Base-by-base conservation (phyloP, 192 early-diverging fungal genomes). In the Diversispora epigaea region DNA sequence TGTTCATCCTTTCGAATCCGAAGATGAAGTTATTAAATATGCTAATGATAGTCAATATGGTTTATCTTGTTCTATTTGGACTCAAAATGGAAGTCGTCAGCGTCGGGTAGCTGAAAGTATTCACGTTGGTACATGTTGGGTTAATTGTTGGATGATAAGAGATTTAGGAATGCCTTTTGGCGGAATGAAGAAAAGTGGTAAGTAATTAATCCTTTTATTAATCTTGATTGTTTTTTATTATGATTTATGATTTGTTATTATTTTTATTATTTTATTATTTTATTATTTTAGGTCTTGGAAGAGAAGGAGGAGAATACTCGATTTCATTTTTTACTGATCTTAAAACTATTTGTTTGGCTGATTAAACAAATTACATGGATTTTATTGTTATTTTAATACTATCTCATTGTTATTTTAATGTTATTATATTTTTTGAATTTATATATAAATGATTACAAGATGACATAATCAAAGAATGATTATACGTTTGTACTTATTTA, bases 91-190 rank as follows among this genome's bases (percentile, higher is more conserved):
- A 47, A 73, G 84, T 40, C 81, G 85, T 49, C 86, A 86, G 9
- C 78, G 86, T 61, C 83, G 88, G 4, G 87, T 93, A 0, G 85
- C 88, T 17, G 78, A 80, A n/a, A 71, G 80, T 76, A 72, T 95
- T 69, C 76, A 93, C 39, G 85, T 88, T 19, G 91, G 92, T 12
- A 90, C 84, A 44, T 86, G 92, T 8, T 94, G 91, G 92, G 86
- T 93, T 41, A 95, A 95, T 81, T 87, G 86, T 62, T 94, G 91
- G 88, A 85, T 89, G 82, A 80, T 85, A 22, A 82, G 90, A 47
- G 90, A 93, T 70, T 83, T 91, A n/a, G 80, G 81, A 54, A 89
- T 90, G 87, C 93, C 93, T 14, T 93, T 94, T 81, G 93, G 93
- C 57, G 93, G 93, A 9, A 77, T 82, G 69, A 91, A 91, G 62